phyloP scores from a whole-genome alignment of 495 filamentous ascomycete genomes.

The Penicillium mononematosum region DNA sequence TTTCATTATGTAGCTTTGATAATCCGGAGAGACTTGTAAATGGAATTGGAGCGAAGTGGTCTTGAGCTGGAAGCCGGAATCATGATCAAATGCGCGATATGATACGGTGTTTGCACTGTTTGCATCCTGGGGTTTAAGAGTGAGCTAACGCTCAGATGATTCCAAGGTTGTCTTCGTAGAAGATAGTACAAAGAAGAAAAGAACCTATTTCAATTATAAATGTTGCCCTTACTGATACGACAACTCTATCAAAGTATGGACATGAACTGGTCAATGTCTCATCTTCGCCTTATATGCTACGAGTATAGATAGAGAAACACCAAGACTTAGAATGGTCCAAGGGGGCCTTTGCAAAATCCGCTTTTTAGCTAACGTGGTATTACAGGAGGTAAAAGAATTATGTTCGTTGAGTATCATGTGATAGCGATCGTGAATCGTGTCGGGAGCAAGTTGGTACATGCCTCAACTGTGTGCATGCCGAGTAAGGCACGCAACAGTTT shows the following conservation, averaged over 20 bases:
- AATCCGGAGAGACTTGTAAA: not conserved
- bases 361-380: too few relatives aligned
- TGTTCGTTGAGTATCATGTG: not conserved
- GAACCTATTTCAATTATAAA: not conserved
- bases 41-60: not conserved
- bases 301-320: not conserved
- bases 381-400: not conserved
- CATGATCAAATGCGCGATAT: slow-evolving; percentile 9
- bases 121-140: slow-evolving; percentile 2
- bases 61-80: slow-evolving; percentile 4
- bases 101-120: slow-evolving; percentile 24
- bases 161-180: not conserved
- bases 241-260: not conserved
- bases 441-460: not conserved
- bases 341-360: too few relatives aligned
- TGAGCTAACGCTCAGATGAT: not conserved
- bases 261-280: not conserved
- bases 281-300: not conserved
- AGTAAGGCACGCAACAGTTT: not conserved
- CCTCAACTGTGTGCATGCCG: not conserved
- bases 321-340: not conserved
- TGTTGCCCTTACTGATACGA: not conserved
- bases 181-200: not conserved
- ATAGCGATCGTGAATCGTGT: not conserved
- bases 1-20: slow-evolving; percentile 2